phyloP scores from a whole-genome alignment of 176 grass and related monocot genomes.

The Cocos nucifera region DNA sequence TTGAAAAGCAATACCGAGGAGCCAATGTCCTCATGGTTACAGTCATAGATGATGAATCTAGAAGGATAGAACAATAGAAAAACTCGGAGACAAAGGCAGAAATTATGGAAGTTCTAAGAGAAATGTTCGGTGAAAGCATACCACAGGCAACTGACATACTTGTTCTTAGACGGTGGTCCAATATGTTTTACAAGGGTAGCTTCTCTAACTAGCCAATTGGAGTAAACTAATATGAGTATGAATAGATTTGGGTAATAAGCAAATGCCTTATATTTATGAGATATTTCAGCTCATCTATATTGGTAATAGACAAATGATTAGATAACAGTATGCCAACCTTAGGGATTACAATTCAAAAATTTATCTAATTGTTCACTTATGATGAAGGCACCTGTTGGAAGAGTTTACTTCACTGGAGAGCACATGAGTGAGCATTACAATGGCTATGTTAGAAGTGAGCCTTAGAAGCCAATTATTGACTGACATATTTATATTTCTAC shows the following conservation, averaged over 20 bases:
- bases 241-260: constrained; percentile 55
- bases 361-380: too few species aligned
- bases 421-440: constrained; percentile 51
- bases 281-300: too few species aligned
- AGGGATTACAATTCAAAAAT: too few species aligned
- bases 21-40: constrained; percentile 59
- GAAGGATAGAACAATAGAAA: constrained; percentile 50
- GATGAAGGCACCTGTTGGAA: constrained; percentile 38
- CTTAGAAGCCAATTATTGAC: too few species aligned
- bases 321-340: too few species aligned
- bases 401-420: constrained; percentile 59
- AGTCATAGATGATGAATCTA: constrained; percentile 60
- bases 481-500: too few species aligned
- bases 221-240: constrained; percentile 45
- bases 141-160: constrained; percentile 44
- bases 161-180: constrained; percentile 49
- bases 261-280: too few species aligned
- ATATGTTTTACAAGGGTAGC: constrained; percentile 52
- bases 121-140: constrained; percentile 41
- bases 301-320: too few species aligned
- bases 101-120: constrained; percentile 36
- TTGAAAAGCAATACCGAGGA: constrained; percentile 43
- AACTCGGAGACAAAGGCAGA: constrained; percentile 49
- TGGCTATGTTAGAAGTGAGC: constrained; percentile 53
- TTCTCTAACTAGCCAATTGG: constrained; percentile 67